A percentile compares a stretch with the other conserved stretches of the same genome.
phyloP scores from a whole-genome alignment of 805 yeast species.

The Kuraishia piskuri region DNA sequence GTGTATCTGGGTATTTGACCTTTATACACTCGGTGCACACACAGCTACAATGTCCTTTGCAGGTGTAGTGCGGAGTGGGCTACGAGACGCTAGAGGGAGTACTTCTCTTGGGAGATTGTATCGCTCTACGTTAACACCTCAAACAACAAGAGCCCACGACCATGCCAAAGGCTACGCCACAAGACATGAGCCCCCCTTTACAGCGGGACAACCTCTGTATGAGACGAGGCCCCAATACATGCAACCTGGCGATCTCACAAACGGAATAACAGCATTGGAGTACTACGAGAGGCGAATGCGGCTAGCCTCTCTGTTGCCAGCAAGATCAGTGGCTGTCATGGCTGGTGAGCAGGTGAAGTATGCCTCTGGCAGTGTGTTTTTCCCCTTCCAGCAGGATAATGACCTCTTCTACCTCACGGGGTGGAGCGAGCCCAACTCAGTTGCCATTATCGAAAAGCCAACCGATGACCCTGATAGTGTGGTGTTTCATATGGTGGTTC shows the following conservation, averaged over 20 bases:
- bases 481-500: conserved; percentile 73
- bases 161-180: not conserved
- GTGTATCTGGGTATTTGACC: no score
- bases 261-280: conserved; percentile 80
- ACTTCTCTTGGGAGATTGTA: not conserved
- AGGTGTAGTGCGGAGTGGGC: not conserved
- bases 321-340: conserved; percentile 60
- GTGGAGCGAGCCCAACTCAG: conserved; percentile 84
- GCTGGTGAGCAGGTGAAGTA: conserved; percentile 66
- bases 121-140: not conserved
- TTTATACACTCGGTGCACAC: no score
- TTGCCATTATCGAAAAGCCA: conserved; percentile 58
- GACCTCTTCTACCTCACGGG: conserved; percentile 85
- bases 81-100: not conserved
- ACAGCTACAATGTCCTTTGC: not conserved
- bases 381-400: conserved; percentile 87
- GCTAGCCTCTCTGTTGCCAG: conserved; percentile 51
- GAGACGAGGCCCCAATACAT: conserved; percentile 80
- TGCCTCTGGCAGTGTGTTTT: conserved; percentile 87
- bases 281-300: conserved; percentile 62
- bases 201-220: conserved; percentile 77
- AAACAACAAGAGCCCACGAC: not conserved
- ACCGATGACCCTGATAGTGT: conserved; percentile 42
- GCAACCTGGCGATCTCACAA: conserved; percentile 72
- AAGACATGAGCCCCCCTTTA: conserved; percentile 14